These are phyloP conservation scores for Pyrenochaeta sp. DNA, from an alignment of 2,329 filamentous ascomycete genomes.

Conservation along the genomic window DNA sequence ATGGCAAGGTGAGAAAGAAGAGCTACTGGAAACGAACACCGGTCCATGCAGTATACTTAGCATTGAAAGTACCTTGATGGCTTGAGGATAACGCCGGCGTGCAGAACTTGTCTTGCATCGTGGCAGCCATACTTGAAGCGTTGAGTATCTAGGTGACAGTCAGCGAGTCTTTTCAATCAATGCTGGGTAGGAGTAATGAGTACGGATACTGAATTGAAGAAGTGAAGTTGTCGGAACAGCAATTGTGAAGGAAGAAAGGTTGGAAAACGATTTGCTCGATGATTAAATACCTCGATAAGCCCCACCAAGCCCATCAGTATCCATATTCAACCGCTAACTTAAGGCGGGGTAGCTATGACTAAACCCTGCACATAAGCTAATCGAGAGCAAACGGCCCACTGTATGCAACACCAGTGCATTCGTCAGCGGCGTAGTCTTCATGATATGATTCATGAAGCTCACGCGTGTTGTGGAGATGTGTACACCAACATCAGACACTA, in stretches of 20 bases:
- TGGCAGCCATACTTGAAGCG: slow-evolving; percentile 41
- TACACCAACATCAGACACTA: slow-evolving; percentile 4
- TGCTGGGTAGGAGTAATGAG: slow-evolving; percentile 12
- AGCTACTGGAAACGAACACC: slow-evolving; percentile 47
- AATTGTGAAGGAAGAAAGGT: slow-evolving; percentile 4
- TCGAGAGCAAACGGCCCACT: slow-evolving; percentile 11
- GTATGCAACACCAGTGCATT: slow-evolving; percentile 5
- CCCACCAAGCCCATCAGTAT: slow-evolving; percentile 16
- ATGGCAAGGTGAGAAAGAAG: slow-evolving; percentile 5
- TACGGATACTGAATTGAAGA: slow-evolving; percentile 25
- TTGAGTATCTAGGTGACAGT: slow-evolving; percentile 26
- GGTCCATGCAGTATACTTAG: slow-evolving; percentile 54
- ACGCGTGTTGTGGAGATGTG: slow-evolving; percentile 1
- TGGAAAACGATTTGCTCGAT: slow-evolving; percentile 2
- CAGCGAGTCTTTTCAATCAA: slow-evolving; percentile 22
- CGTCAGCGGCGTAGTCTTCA: slow-evolving; percentile 7
- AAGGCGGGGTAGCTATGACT: slow-evolving; percentile 36
- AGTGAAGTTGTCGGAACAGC: neutral
- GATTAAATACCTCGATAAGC: slow-evolving; percentile 29
- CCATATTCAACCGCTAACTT: slow-evolving; percentile 35
- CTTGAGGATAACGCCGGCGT: slow-evolving; percentile 46
- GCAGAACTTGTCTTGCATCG: slow-evolving; percentile 40
- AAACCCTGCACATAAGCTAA: slow-evolving; percentile 14
- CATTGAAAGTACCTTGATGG: slow-evolving; percentile 49
- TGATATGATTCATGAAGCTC: slow-evolving; percentile 10